A percentile compares a stretch with the other conserved stretches of the same genome.
Conservation (phyloP, 176 grass and related monocot genomes). For the Oryza punctata region DNA sequence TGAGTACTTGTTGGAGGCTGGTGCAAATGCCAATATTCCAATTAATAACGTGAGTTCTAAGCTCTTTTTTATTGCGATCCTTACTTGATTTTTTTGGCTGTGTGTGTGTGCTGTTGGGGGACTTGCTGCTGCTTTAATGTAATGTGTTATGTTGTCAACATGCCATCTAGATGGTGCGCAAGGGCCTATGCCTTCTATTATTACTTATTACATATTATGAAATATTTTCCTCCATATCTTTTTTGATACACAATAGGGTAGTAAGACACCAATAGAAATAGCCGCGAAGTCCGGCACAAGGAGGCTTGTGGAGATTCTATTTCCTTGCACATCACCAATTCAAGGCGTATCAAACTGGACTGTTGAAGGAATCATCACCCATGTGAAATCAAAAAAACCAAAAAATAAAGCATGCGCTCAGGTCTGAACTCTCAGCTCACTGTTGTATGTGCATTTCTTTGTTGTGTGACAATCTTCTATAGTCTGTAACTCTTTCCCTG, state of each 20-base stretch:
- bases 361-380: constrained; percentile 43
- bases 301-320: constrained; percentile 39
- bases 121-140: no score
- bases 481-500: neutral
- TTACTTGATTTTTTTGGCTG: neutral
- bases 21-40: constrained; percentile 44
- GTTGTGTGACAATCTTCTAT: no score
- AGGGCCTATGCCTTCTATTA: neutral
- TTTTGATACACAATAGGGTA: constrained; percentile 8
- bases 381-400: constrained; percentile 19
- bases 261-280: constrained; percentile 34
- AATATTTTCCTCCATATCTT: neutral
- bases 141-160: neutral
- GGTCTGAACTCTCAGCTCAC: neutral
- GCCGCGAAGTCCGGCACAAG: constrained; percentile 36
- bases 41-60: constrained; percentile 27
- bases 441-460: neutral
- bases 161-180: no score
- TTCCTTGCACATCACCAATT: constrained; percentile 42
- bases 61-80: neutral
- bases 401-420: constrained; percentile 6
- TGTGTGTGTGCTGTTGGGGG: no score
- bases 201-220: neutral
- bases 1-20: constrained; percentile 36
- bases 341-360: constrained; percentile 38